Evolutionary conservation across 352 stramenopile genomes (phyloP).

Genomic region (Bremia lactucae): DNA sequence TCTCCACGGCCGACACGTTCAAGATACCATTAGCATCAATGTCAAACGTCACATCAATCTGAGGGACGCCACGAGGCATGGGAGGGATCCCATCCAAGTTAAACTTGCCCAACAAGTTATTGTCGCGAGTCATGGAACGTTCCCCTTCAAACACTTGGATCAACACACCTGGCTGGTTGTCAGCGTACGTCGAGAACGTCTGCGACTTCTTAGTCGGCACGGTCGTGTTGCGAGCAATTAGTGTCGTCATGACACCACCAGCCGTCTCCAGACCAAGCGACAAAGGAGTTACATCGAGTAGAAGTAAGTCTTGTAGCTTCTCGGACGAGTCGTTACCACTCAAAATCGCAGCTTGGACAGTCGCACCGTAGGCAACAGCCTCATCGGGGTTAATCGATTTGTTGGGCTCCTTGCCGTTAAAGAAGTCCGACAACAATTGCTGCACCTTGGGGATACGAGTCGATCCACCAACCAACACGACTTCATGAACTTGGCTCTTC

Average conservation of each 20-base stretch:
- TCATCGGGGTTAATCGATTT: conserved; percentile 76
- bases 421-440: conserved; percentile 40
- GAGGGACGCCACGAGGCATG: conserved; percentile 79
- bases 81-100: conserved; percentile 83
- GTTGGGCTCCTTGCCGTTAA: conserved; percentile 49
- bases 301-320: conserved; percentile 78
- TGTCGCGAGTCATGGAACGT: conserved; percentile 74
- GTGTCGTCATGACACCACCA: conserved; percentile 80
- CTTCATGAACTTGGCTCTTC: conserved; percentile 41
- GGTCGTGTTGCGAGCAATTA: conserved; percentile 85
- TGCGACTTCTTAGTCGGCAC: conserved; percentile 77
- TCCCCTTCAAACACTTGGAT: conserved; percentile 87
- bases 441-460: conserved; percentile 59
- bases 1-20: conserved; percentile 82
- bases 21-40: conserved; percentile 90
- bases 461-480: conserved; percentile 49
- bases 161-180: conserved; percentile 78
- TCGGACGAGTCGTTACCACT: conserved; percentile 64
- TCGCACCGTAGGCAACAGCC: conserved; percentile 69
- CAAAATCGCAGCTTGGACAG: conserved; percentile 53
- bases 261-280: conserved; percentile 83
- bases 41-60: conserved; percentile 87
- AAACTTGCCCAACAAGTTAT: conserved; percentile 91
- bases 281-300: conserved; percentile 86
- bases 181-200: conserved; percentile 54